Base-by-base conservation (phyloP, 495 filamentous ascomycete genomes). In the Penicillium tannophilum region DNA sequence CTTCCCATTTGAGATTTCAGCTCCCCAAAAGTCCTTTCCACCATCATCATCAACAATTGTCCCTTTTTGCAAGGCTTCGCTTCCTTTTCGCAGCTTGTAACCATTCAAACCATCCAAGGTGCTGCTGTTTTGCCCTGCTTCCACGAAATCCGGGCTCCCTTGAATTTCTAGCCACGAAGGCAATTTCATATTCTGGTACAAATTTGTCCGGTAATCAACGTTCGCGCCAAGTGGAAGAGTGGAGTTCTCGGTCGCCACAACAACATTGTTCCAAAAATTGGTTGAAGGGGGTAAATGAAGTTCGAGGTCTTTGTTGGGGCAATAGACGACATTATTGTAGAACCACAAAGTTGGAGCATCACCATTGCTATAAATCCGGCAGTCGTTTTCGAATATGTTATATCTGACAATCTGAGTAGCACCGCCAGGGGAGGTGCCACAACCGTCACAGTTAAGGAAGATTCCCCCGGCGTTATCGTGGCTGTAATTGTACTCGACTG, bases 401-500 rank as follows among this genome's bases (percentile, higher is more conserved):
- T 60, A 60, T 48, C 57, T 30, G 16, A 60, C 57, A n/a, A 60
- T 54, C 51, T 60, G 57, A 5, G 11, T 47, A 19, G 57, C 50
- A 2, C 50, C 57, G 6, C 57, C 57, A 28, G 57, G 19, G 6
- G 57, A 12, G 33, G 33, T 60, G 19, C 57, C 57, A 33, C 57
- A 60, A 14, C 57, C 57, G 30, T 60, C 57, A 24, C 57, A 60
- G 17, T 60, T 60, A 3, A 60, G 36, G 43, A 60, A 60, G 11
- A 54, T 54, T 0, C 57, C 51, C 5, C 57, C 57, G 2, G 57
- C 51, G 28, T 60, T 60, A 31, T 60, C 57, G 26, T 60, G 57
- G 31, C 57, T 60, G 44, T 60, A 60, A 17, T 60, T 60, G 41
- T 60, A 60, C 19, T 60, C 57, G 30, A 60, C 57, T 5, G 57